phyloP scores from a whole-genome alignment of 2,329 filamentous ascomycete species.

The Botrytis tulipae region DNA sequence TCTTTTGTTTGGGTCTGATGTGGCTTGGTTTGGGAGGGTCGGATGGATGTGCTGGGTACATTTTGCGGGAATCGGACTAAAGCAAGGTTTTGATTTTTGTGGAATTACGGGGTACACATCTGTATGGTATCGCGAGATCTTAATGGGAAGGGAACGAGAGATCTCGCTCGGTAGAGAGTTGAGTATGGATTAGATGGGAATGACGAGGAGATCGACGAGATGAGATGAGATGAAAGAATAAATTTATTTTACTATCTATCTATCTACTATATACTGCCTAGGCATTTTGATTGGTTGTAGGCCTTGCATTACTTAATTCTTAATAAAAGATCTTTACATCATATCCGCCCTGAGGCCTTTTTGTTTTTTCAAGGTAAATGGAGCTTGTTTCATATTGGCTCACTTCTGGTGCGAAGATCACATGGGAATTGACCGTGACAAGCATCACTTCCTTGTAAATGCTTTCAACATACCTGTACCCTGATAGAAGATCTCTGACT shows the following conservation, averaged over 20 bases:
- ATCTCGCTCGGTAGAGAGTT: background rate
- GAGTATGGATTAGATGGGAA: conserved; percentile 9
- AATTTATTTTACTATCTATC: conserved; percentile 10
- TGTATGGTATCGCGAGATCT: conserved; percentile 11
- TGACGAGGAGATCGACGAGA: conserved; percentile 9
- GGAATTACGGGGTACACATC: conserved; percentile 2
- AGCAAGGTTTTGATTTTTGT: conserved; percentile 9
- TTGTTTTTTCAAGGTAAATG: background rate
- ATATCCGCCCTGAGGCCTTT: background rate
- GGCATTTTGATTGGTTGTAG: background rate
- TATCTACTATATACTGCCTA: background rate
- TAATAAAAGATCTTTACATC: conserved; percentile 11
- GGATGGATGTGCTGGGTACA: conserved; percentile 1
- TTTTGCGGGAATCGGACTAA: background rate
- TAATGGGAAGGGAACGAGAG: conserved; percentile 4
- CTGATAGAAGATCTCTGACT: background rate
- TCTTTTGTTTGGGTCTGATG: conserved; percentile 7
- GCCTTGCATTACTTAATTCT: conserved; percentile 6
- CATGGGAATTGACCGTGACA: background rate
- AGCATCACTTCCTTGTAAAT: background rate
- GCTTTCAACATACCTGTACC: background rate
- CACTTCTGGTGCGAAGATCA: background rate
- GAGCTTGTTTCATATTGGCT: background rate
- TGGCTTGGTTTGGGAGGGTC: background rate
- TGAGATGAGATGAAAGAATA: conserved; percentile 15